Evolutionary conservation across 805 yeast species (phyloP).

Genomic region (Monosporozyma unispora): DNA sequence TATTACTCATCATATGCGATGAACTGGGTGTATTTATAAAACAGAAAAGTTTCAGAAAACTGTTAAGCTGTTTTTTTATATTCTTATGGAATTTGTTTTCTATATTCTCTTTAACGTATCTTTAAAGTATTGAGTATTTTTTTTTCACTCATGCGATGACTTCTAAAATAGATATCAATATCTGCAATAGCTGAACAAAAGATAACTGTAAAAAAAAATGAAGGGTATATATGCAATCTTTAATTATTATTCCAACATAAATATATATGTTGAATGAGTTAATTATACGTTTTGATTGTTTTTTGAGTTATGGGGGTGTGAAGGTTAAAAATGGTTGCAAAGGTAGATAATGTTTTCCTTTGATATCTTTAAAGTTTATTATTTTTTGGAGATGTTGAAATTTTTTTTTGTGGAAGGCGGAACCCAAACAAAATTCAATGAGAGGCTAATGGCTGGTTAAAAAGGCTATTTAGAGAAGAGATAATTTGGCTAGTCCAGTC

Average conservation of each 20-base stretch:
- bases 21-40: neutral
- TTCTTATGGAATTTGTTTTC: too few species aligned
- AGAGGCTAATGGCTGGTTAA: neutral
- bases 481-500: too few species aligned
- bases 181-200: neutral
- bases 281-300: neutral
- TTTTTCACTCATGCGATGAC: neutral
- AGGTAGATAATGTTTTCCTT: neutral
- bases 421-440: neutral
- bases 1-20: neutral
- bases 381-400: neutral
- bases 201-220: neutral
- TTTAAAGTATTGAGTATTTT: neutral
- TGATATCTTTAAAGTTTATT: neutral
- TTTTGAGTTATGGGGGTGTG: neutral
- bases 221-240: neutral
- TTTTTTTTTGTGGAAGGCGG: neutral
- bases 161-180: neutral
- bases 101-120: neutral
- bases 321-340: neutral
- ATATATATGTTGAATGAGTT: neutral
- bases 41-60: neutral
- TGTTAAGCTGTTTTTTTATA: too few species aligned
- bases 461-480: neutral
- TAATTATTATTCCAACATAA: neutral